A percentile compares a stretch with the other conserved stretches of the same genome.
These are phyloP conservation scores for Mycothermus thermophilus DNA, from an alignment of 495 filamentous ascomycete species.

Conservation along the genomic window DNA sequence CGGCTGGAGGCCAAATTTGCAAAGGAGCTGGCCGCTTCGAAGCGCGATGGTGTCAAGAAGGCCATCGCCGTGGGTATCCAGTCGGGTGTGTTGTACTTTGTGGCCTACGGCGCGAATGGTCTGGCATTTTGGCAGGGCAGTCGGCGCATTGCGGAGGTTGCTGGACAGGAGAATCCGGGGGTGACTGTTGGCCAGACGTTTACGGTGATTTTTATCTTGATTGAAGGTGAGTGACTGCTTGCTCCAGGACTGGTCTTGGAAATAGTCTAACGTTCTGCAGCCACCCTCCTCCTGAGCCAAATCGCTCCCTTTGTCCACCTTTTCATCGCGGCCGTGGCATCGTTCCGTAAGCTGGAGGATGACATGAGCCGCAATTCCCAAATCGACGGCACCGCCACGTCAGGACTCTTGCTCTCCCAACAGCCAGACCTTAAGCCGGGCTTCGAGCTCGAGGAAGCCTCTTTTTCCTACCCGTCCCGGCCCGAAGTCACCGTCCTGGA, in stretches of 20 bases:
- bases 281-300: constrained; percentile 46
- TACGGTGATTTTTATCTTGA: constrained; percentile 19
- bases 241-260: background rate
- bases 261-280: no score
- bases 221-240: constrained; percentile 27
- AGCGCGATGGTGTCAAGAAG: constrained; percentile 43
- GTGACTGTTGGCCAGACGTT: constrained; percentile 15
- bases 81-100: constrained; percentile 51
- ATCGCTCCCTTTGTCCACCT: constrained; percentile 50
- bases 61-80: constrained; percentile 44
- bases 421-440: constrained; percentile 49
- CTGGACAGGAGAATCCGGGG: constrained; percentile 18
- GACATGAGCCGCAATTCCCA: constrained; percentile 51
- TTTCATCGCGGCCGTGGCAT: constrained; percentile 42
- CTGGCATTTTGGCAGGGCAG: constrained; percentile 92
- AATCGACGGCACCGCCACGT: constrained; percentile 54
- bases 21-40: constrained; percentile 30
- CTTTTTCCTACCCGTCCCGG: constrained; percentile 82
- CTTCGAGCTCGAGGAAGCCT: constrained; percentile 63
- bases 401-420: constrained; percentile 41
- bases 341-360: constrained; percentile 34
- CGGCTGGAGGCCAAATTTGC: constrained; percentile 42
- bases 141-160: constrained; percentile 52
- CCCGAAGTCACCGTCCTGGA: constrained; percentile 73
- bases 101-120: constrained; percentile 76